These are phyloP conservation scores for Yamadazyma songkhlaensis DNA, from an alignment of 1,139 yeast genomes.

Conservation along the genomic window DNA sequence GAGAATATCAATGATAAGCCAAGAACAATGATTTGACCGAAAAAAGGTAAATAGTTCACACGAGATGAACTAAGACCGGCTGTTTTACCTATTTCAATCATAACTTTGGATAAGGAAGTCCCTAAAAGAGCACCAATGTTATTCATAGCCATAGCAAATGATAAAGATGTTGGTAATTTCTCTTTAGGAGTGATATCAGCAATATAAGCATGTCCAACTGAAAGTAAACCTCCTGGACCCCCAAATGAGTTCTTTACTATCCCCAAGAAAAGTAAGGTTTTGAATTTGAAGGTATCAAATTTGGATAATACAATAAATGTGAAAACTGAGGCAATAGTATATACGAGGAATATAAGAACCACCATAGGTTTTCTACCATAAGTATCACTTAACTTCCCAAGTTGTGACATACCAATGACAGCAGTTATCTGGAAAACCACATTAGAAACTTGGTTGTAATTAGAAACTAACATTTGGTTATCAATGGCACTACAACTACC, in stretches of 20 bases:
- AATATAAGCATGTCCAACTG: slow-evolving; percentile 9
- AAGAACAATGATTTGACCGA: background rate
- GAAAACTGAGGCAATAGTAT: slow-evolving; percentile 10
- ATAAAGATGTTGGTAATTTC: slow-evolving; percentile 6
- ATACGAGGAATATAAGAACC: slow-evolving; percentile 25
- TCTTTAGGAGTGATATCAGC: slow-evolving; percentile 10
- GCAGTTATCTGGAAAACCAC: slow-evolving; percentile 19
- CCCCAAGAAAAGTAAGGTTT: slow-evolving; percentile 4
- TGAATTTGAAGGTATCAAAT: slow-evolving; percentile 8
- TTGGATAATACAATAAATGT: slow-evolving; percentile 1
- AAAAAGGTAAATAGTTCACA: slow-evolving; percentile 3
- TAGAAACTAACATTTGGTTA: slow-evolving; percentile 28
- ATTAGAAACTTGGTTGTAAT: slow-evolving; percentile 18
- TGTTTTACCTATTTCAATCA: slow-evolving; percentile 1
- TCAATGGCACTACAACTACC: slow-evolving; percentile 23
- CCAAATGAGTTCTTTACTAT: slow-evolving; percentile 4
- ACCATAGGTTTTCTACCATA: slow-evolving; percentile 47
- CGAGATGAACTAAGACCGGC: background rate
- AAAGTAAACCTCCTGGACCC: slow-evolving; percentile 4
- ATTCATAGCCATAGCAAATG: slow-evolving; percentile 6
- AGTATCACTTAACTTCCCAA: slow-evolving; percentile 59
- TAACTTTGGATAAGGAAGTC: slow-evolving; percentile 4
- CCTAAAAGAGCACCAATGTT: slow-evolving; percentile 8
- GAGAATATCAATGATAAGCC: background rate
- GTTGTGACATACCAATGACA: slow-evolving; percentile 35